Evolutionary conservation across 2,329 filamentous ascomycete genomes (phyloP), one percentile per base, ranked within the genome.

Genomic region (Leptographium lundbergii): DNA sequence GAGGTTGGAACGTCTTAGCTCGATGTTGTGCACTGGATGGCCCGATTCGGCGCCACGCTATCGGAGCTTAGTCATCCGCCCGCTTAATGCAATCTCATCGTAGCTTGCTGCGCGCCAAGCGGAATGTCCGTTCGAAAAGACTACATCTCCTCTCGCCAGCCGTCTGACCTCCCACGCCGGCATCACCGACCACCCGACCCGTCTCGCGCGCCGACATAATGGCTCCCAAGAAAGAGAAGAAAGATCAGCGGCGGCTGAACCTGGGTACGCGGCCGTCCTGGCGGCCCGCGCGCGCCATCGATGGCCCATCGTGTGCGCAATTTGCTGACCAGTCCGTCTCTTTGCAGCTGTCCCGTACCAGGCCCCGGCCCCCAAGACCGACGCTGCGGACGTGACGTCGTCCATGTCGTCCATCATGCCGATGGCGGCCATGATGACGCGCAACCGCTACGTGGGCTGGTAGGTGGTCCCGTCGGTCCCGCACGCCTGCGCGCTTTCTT

Each of bases 391-490:
- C 69, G 81, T 95, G 72, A 78, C 82, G 57, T 86, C 87, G 73
- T 89, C 79, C 32, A 68, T 86, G 59, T 76, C 80, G 32, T 92
- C 86, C 69, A 95, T 91, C 42, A 78, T 97, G 69, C 92, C 92
- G 61, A 96, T 96, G 92, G 91, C 89, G 60, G 91, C 91, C 63
- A 95, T 96, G 80, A 94, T 96, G 71, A 94, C 88, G 66, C 82
- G 91, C 65, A 96, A 95, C 75, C 88, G 89, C 80, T 94, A 82
- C 68, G 74, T 86, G 60, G 83, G 83, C 69, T 86, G 83, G 81
- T 83, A 72, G 61, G 76, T 17, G 13, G 5, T 10, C 5, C 29
- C 10, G 29, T 10, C 10, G 70, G 17, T 3, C 2, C 10, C 14
- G 6, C 0, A 13, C n/a, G 51, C 25, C 17, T 22, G 50, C 24